Evolutionary conservation across 2,329 filamentous ascomycete genomes (phyloP), one percentile per base, ranked within the genome.

Genomic region (Alternaria sp.): DNA sequence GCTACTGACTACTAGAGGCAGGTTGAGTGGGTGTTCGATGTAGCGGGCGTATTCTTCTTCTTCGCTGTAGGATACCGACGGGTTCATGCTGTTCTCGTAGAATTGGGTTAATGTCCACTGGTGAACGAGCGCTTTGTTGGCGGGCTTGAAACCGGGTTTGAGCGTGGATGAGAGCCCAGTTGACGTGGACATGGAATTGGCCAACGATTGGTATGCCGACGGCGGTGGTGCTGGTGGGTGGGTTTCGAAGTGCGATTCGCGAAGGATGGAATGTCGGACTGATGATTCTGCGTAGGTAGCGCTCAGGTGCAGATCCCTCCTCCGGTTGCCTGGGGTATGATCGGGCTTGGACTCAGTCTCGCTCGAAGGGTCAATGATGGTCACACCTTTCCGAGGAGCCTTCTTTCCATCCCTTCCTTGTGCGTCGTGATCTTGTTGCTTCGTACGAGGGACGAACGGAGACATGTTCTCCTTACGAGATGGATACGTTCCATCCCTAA

Each of bases 71-170:
- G 88, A 91, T 41, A 99, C 92, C 1, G 89, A 90, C 2, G 96
- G 96, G 69, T 97, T 92, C 47, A 98, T 86, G 6, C 93, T 96
- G 77, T 94, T 92, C 57, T 90, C 87, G 47, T 97, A 91, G 54
- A 97, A 90, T 75, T 96, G 91, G 18, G 91, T 91, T 51, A 97
- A 91, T 0, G 93, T 96, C 90, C 92, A 94, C 77, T 97, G 93
- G 14, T 93, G 91, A 60, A 92, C 91, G 41, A 91, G 92, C 26
- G 90, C 88, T 81, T 96, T 96, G 73, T 96, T 92, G 4, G 90
- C 85, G 0, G 88, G 88, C 46, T 83, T 80, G 73, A 81, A 79
- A 15, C 69, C 69, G 15, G 72, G 71, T 25, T 65, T 71, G 10
- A 70, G 60, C 3, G 71, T 74, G 5, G 67, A 73, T 5, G 74